Base-by-base conservation (phyloP, 2,329 filamentous ascomycete genomes). In the Diaporthe destruens region DNA sequence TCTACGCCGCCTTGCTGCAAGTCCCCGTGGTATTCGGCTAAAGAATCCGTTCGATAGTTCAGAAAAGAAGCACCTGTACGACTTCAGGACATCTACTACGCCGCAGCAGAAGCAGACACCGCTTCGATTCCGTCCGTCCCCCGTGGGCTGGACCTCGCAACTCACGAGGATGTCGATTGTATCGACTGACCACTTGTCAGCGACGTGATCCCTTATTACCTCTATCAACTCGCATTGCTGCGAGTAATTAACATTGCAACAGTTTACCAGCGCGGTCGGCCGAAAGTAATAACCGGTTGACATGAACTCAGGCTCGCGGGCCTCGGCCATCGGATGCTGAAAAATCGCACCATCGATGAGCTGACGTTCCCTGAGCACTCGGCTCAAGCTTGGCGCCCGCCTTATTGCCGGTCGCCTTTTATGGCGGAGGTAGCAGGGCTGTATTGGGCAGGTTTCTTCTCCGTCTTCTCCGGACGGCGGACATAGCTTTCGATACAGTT, bases 11-110 rank as follows among this genome's bases (percentile, higher is more conserved):
- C 39, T 29, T 18, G 29, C 61, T 65, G 61, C 61, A 53, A 53
- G 61, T 39, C 20, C 47, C 61, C 61, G 61, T 51, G 12, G 61
- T 44, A 51, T 25, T 65, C 61, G 61, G 61, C 61, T 65, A 65
- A 65, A 65, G 23, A 51, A 6, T 51, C 61, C 44, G 61, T 53
- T 65, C 61, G 61, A 65, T 49, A 25, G 20, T 34, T 36, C 61
- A 65, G 20, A 12, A 23, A 65, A 66, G 47, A 53, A 53, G 61
- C 32, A 53, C 32, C 36, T 25, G 61, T 66, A 29, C 47, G 9
- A n/a, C n/a, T n/a, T n/a, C n/a, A n/a, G n/a, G n/a, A 53, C 61
- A n/a, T 20, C 32, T 32, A n/a, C 44, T 34, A 23, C 44, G 6
- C 5, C 11, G 42, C 20, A 25, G 44, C 14, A 39, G 18, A n/a